phyloP scores from a whole-genome alignment of 2,329 filamentous ascomycete species.

The Paramyrothecium roridum region DNA sequence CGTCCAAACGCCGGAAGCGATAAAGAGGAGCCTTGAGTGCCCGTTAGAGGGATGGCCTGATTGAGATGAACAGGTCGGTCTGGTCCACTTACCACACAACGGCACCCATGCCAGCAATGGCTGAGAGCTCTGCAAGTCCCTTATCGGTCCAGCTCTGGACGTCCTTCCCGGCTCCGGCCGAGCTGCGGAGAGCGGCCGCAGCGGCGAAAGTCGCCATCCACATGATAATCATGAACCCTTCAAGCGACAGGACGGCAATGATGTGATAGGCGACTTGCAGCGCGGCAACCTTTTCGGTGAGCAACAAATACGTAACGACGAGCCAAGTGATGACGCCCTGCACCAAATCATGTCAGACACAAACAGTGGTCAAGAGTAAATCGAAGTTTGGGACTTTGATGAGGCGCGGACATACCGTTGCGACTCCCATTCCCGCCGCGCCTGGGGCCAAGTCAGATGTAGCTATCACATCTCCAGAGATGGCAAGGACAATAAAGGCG shows the following conservation, averaged over 20 bases:
- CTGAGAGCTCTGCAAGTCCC: conserved; percentile 32
- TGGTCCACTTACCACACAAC: conserved; percentile 32
- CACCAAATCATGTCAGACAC: conserved; percentile 7
- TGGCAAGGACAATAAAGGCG: conserved; percentile 38
- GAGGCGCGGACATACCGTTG: conserved; percentile 28
- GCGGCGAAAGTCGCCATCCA: conserved; percentile 44
- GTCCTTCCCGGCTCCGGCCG: conserved; percentile 18
- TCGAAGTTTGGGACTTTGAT: not conserved
- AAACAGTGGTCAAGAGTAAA: not conserved
- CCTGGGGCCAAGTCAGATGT: conserved; percentile 33
- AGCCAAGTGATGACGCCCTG: conserved; percentile 45
- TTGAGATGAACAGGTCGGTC: not conserved
- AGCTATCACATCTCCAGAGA: conserved; percentile 35
- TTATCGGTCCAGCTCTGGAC: conserved; percentile 19
- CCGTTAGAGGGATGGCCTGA: conserved; percentile 1
- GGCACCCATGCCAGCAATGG: conserved; percentile 40
- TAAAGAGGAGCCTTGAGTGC: conserved; percentile 32
- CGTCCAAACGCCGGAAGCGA: conserved; percentile 32
- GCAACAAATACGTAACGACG: conserved; percentile 35
- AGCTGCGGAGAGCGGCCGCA: conserved; percentile 33
- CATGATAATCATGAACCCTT: conserved; percentile 40
- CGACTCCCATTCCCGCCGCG: conserved; percentile 35
- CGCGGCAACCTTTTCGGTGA: conserved; percentile 34
- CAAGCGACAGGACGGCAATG: conserved; percentile 39
- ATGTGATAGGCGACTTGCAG: conserved; percentile 37